Conservation (phyloP, 2,329 filamentous ascomycete genomes). For the Aureobasidium sp. region DNA sequence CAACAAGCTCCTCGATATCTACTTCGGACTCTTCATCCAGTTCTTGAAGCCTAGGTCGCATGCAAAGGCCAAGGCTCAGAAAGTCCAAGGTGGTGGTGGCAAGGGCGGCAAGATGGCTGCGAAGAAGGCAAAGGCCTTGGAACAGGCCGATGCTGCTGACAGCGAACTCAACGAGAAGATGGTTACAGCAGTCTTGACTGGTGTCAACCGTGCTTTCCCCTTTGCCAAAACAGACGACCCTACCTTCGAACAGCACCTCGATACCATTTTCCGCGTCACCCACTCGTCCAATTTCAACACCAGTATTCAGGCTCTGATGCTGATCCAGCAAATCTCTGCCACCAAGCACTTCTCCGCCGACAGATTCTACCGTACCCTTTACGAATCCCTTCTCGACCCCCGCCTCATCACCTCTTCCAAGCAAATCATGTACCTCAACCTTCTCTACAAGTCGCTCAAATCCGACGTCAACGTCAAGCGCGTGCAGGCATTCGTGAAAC, state of each 20-base stretch:
- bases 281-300: conserved; percentile 99
- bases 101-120: conserved; percentile 46
- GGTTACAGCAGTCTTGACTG: conserved; percentile 81
- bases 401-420: conserved; percentile 85
- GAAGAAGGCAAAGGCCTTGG: conserved; percentile 32
- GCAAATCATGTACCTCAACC: conserved; percentile 88
- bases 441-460: conserved; percentile 81
- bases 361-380: conserved; percentile 88
- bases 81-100: conserved; percentile 46
- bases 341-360: conserved; percentile 76
- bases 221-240: conserved; percentile 77
- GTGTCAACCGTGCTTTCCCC: conserved; percentile 91
- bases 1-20: conserved; percentile 74
- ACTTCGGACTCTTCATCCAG: conserved; percentile 80
- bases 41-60: conserved; percentile 58
- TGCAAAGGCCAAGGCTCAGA: conserved; percentile 26
- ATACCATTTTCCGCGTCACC: conserved; percentile 90
- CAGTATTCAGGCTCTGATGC: conserved; percentile 85
- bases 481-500: conserved; percentile 92
- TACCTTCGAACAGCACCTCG: conserved; percentile 76
- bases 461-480: conserved; percentile 82
- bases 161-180: conserved; percentile 80
- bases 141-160: conserved; percentile 29
- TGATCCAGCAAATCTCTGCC: conserved; percentile 85
- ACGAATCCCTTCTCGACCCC: conserved; percentile 88